Conservation (phyloP, 2,329 filamentous ascomycete species). For the Trichoderma atroviride region DNA sequence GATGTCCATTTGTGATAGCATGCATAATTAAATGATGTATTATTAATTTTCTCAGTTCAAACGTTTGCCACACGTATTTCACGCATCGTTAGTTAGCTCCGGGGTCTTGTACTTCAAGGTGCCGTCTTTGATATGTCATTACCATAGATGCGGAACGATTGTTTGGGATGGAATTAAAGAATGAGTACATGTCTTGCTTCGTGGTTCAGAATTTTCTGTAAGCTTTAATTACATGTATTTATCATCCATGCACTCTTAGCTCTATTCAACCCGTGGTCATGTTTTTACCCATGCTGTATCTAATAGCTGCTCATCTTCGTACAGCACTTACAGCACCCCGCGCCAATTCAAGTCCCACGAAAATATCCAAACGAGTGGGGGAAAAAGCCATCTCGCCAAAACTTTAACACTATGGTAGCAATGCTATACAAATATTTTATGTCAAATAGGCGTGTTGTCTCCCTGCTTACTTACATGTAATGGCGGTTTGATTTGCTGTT, state of each 20-base stretch:
- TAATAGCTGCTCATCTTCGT: too few relatives aligned
- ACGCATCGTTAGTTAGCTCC: not conserved
- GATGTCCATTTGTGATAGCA: not conserved
- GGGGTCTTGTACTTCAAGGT: not conserved
- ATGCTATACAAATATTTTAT: not conserved
- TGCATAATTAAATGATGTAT: not conserved
- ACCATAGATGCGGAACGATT: not conserved
- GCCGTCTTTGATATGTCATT: not conserved
- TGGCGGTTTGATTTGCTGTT: not conserved
- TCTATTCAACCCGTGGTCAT: too few relatives aligned
- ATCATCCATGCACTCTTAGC: too few relatives aligned
- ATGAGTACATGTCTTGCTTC: too few relatives aligned
- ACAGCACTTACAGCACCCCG: too few relatives aligned
- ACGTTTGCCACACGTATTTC: not conserved
- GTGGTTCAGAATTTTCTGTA: too few relatives aligned
- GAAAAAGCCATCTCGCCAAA: not conserved
- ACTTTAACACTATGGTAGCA: not conserved
- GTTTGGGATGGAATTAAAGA: too few relatives aligned
- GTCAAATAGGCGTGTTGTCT: not conserved
- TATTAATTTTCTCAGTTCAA: not conserved
- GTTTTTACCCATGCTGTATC: not conserved
- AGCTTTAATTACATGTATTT: too few relatives aligned
- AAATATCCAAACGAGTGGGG: not conserved
- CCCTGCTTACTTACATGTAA: not conserved
- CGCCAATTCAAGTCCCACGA: not conserved